Evolutionary conservation across 2,329 filamentous ascomycete species (phyloP).

Genomic region (Cyphellophora attinorum): DNA sequence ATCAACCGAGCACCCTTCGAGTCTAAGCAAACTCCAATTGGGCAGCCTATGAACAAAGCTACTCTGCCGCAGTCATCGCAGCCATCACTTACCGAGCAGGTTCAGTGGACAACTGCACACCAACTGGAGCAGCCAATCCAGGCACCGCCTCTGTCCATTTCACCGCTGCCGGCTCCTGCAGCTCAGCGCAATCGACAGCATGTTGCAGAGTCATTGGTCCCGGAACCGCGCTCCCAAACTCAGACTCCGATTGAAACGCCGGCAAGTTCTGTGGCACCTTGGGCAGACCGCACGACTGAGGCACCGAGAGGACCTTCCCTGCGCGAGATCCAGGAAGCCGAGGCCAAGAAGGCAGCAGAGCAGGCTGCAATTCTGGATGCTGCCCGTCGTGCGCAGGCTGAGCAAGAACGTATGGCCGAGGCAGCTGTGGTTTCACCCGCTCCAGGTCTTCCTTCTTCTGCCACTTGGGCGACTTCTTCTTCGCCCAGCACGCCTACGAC

Average conservation of each 20-base stretch:
- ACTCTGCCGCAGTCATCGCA: conserved; percentile 27
- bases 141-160: conserved; percentile 66
- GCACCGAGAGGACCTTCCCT: conserved; percentile 77
- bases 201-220: conserved; percentile 62
- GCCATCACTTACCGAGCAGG: conserved; percentile 67
- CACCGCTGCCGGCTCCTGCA: conserved; percentile 77
- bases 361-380: conserved; percentile 72
- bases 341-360: conserved; percentile 86
- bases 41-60: conserved; percentile 16
- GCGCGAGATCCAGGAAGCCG: conserved; percentile 92
- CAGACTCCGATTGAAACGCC: conserved; percentile 62
- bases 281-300: conserved; percentile 75
- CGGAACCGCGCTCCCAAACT: conserved; percentile 61
- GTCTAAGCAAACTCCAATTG: conserved; percentile 10
- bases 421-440: conserved; percentile 56
- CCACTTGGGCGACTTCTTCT: conserved; percentile 72
- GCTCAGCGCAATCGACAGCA: conserved; percentile 78
- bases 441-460: conserved; percentile 73
- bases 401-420: conserved; percentile 59
- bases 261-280: conserved; percentile 73
- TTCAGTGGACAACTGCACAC: conserved; percentile 57
- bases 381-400: conserved; percentile 62
- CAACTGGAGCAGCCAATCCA: conserved; percentile 14
- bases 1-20: conserved; percentile 13
- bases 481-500: conserved; percentile 58